These are phyloP conservation scores for Kurtzmaniella quercitrusa DNA, from an alignment of 1,139 yeast species.

Conservation along the genomic window DNA sequence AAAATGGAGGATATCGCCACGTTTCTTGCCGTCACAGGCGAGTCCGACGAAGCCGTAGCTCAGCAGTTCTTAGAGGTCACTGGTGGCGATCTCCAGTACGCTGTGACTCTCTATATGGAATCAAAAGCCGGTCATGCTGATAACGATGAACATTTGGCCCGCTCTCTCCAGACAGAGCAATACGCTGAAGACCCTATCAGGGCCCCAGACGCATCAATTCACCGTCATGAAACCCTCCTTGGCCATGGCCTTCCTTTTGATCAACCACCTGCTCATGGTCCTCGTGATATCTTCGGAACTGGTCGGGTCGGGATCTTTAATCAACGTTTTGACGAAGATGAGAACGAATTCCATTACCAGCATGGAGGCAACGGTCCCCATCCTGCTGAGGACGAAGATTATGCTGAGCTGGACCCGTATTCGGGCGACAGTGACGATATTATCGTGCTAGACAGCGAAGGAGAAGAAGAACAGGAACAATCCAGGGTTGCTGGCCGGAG, in stretches of 20 bases:
- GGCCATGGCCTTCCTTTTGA: conserved; percentile 23
- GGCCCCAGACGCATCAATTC: conserved; percentile 74
- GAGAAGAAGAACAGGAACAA: conserved; percentile 19
- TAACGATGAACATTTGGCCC: conserved; percentile 60
- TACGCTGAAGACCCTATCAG: conserved; percentile 43
- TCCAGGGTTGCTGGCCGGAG: conserved; percentile 17
- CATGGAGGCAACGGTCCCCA: conserved; percentile 16
- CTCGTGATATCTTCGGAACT: conserved; percentile 35
- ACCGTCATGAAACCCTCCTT: conserved; percentile 75
- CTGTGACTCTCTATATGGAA: conserved; percentile 82
- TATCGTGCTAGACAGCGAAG: conserved; percentile 28
- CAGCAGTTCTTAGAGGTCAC: conserved; percentile 75
- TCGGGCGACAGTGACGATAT: conserved; percentile 28
- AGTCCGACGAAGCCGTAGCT: conserved; percentile 66
- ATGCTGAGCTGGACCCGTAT: conserved; percentile 20
- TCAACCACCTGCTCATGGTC: conserved; percentile 8
- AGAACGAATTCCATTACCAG: conserved; percentile 20
- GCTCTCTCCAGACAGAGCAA: conserved; percentile 61
- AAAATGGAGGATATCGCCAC: conserved; percentile 58
- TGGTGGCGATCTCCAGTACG: conserved; percentile 75
- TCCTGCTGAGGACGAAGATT: conserved; percentile 18
- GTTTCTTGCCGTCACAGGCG: conserved; percentile 83
- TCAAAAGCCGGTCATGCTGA: conserved; percentile 23
- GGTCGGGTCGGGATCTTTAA: conserved; percentile 42
- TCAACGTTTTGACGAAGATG: conserved; percentile 37